Evolutionary conservation across 1,139 yeast genomes (phyloP).

Genomic region (Taphrina deformans): DNA sequence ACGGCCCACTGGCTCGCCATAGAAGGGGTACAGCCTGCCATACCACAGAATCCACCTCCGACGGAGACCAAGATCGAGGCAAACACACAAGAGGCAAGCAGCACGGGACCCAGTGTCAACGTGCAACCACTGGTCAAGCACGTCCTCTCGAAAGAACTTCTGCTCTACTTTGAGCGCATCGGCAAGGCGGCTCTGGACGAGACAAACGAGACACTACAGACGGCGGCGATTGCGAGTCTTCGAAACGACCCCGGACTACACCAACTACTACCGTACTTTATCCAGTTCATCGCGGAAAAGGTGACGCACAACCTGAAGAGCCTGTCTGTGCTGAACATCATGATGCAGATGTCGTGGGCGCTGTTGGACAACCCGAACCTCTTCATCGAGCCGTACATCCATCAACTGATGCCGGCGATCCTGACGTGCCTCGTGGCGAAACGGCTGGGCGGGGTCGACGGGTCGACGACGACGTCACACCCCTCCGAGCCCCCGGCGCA

Average conservation of each 20-base stretch:
- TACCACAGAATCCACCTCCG: slow-evolving; percentile 92
- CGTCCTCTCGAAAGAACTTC: slow-evolving; percentile 89
- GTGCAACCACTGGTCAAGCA: slow-evolving; percentile 91
- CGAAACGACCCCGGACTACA: slow-evolving; percentile 94
- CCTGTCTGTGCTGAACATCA: slow-evolving; percentile 71
- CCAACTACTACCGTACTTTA: slow-evolving; percentile 93
- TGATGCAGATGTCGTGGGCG: slow-evolving; percentile 87
- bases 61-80: slow-evolving; percentile 53
- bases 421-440: slow-evolving; percentile 86
- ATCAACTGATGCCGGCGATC: slow-evolving; percentile 93
- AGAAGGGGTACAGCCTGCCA: slow-evolving; percentile 97
- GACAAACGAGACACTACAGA: slow-evolving; percentile 52
- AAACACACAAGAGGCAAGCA: slow-evolving; percentile 47
- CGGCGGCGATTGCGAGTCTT: slow-evolving; percentile 80
- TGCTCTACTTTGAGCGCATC: slow-evolving; percentile 87
- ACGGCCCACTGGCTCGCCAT: slow-evolving; percentile 95
- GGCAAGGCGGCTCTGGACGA: slow-evolving; percentile 72
- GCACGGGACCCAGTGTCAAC: slow-evolving; percentile 43
- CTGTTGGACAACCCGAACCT: slow-evolving; percentile 80
- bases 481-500: slow-evolving; percentile 41
- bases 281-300: slow-evolving; percentile 94
- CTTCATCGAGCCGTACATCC: slow-evolving; percentile 89
- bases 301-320: slow-evolving; percentile 83
- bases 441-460: slow-evolving; percentile 63
- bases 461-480: slow-evolving; percentile 39